Evolutionary conservation across 768 basidiomycete genomes (phyloP).

Genomic region (Trametes punicea): DNA sequence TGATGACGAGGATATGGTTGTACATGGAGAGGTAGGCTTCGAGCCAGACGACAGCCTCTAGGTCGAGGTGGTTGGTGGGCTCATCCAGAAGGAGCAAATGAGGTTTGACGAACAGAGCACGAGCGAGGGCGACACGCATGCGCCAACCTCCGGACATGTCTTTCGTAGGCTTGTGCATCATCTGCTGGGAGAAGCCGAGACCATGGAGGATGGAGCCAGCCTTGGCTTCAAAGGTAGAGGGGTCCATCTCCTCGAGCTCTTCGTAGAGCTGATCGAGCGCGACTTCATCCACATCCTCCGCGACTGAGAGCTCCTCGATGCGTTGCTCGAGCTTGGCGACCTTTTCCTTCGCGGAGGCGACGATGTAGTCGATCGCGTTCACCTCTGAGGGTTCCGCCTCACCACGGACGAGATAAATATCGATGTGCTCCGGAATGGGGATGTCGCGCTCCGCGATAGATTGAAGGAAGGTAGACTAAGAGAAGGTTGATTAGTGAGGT

Average conservation of each 20-base stretch:
- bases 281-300: conserved; percentile 83
- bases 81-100: conserved; percentile 94
- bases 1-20: conserved; percentile 97
- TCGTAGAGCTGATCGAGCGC: conserved; percentile 90
- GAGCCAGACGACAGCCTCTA: conserved; percentile 98
- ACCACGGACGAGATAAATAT: conserved; percentile 95
- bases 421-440: conserved; percentile 90
- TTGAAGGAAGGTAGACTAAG: conserved; percentile 90
- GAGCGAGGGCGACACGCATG: conserved; percentile 96
- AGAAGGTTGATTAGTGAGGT: background rate
- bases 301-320: conserved; percentile 90
- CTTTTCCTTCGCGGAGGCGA: conserved; percentile 88
- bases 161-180: conserved; percentile 97
- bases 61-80: conserved; percentile 89
- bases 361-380: conserved; percentile 97
- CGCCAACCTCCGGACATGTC: conserved; percentile 99
- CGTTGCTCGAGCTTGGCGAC: conserved; percentile 89
- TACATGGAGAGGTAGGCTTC: conserved; percentile 98
- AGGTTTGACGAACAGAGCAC: conserved; percentile 94
- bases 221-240: conserved; percentile 91
- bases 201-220: conserved; percentile 96
- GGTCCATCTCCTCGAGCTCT: conserved; percentile 96
- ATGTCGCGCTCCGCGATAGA: conserved; percentile 96
- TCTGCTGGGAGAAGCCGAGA: conserved; percentile 83
- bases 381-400: conserved; percentile 94